Conservation (phyloP, 2,329 filamentous ascomycete species). For the Westerdykella sp. region DNA sequence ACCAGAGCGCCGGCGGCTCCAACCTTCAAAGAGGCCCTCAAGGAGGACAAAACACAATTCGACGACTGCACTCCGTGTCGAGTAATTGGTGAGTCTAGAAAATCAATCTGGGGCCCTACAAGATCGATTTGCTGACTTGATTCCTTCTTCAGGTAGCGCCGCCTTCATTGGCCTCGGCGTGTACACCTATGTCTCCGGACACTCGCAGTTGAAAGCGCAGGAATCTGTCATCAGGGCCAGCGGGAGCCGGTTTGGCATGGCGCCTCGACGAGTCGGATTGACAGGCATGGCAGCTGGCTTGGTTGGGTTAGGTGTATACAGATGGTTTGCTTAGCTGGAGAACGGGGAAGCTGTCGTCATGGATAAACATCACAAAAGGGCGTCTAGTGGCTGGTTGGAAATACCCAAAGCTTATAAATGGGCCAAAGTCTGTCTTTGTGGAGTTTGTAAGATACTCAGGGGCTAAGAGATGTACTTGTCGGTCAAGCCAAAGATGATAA, state of each 20-base stretch:
- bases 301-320: slow-evolving; percentile 42
- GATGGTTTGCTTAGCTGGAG: slow-evolving; percentile 31
- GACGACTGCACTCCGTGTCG: slow-evolving; percentile 67
- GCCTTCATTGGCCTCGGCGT: slow-evolving; percentile 44
- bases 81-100: slow-evolving; percentile 53
- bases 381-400: no score
- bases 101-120: not conserved
- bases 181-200: slow-evolving; percentile 43
- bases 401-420: no score
- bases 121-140: not conserved
- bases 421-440: no score
- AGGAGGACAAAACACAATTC: slow-evolving; percentile 29
- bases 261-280: slow-evolving; percentile 36
- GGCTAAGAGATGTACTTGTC: no score
- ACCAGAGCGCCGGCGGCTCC: slow-evolving; percentile 9
- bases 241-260: slow-evolving; percentile 39
- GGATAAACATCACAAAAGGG: not conserved
- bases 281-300: slow-evolving; percentile 36
- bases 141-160: slow-evolving; percentile 32
- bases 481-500: no score
- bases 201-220: slow-evolving; percentile 39
- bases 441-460: no score
- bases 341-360: not conserved
- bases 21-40: slow-evolving; percentile 25
- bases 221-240: slow-evolving; percentile 38